Evolutionary conservation across 2,329 filamentous ascomycete genomes (phyloP), one percentile per base, ranked within the genome.

Genomic region (Phoma herbarum): DNA sequence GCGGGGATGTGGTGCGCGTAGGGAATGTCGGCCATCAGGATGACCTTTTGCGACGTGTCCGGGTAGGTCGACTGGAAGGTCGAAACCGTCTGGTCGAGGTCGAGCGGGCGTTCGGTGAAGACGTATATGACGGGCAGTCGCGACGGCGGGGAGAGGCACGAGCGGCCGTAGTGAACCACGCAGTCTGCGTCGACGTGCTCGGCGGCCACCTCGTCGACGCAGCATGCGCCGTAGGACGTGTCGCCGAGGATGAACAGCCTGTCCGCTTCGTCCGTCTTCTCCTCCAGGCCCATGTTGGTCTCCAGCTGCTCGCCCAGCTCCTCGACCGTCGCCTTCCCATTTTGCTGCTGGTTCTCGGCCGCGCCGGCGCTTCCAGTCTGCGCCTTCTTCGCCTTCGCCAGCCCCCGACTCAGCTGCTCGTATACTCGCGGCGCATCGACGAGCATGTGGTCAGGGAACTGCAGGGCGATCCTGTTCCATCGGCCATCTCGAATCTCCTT

Each of bases 171-270:
- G 75, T 99, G 95, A 14, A 99, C 89, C 1, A 98, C 91, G 0
- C 93, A 91, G 61, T 98, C 90, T 7, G 95, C 93, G 69, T 92
- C 85, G 16, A 92, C 90, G 75, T 99, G 95, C 76, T 99, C 93
- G 2, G 95, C 95, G 0, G 95, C 95, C 39, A 98, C 89, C 79
- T 99, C 95, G 72, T 99, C 95, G 18, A 98, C 93, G 72, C 95
- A 99, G 79, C 95, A 99, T 0, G 94, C 90, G 59, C 95, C 96
- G 78, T 98, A 99, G 2, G 94, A 97, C 2, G 95, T 98, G 77
- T 99, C 95, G 29, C 90, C 95, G 18, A 99, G 82, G 60, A 99
- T 93, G 68, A 91, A 96, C 51, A 98, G 82, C 61, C 83, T 78
- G 53, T 79, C 77, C 42, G 78, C 80, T 9, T 31, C 43, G 2